Evolutionary conservation across 352 stramenopile genomes (phyloP).

Genomic region (Lagenidium sp.): DNA sequence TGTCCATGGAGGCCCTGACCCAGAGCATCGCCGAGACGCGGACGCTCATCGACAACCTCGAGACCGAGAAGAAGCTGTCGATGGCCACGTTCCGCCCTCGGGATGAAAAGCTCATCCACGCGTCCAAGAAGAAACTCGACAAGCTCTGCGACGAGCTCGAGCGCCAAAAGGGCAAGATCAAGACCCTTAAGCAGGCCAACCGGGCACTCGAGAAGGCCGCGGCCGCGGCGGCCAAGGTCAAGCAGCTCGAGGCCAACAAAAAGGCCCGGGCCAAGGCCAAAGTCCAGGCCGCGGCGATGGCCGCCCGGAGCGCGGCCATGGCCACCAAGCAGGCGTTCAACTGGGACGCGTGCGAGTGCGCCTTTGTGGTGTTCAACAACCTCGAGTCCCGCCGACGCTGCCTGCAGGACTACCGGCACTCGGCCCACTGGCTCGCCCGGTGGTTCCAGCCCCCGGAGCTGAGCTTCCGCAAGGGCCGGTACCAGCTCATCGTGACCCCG

Average conservation of each 20-base stretch:
- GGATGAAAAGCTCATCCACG: not conserved
- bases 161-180: slow-evolving; percentile 7
- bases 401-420: slow-evolving; percentile 25
- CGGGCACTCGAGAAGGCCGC: not conserved
- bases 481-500: slow-evolving; percentile 8
- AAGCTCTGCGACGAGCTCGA: slow-evolving; percentile 3
- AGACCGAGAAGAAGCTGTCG: not conserved
- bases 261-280: not conserved
- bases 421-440: slow-evolving; percentile 4
- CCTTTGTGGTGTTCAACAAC: slow-evolving; percentile 39
- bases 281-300: not conserved
- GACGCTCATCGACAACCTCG: not conserved
- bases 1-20: slow-evolving; percentile 11
- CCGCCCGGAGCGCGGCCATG: not conserved
- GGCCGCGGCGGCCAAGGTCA: not conserved
- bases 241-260: not conserved
- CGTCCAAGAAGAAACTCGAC: not conserved
- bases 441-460: slow-evolving; percentile 10
- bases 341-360: slow-evolving; percentile 14
- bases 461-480: slow-evolving; percentile 10
- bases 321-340: not conserved
- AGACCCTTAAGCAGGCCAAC: slow-evolving; percentile 2
- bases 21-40: slow-evolving; percentile 6
- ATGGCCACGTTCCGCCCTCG: not conserved
- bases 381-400: slow-evolving; percentile 19